Percentiles rank a stretch among this genome's conserved stretches.
These are phyloP conservation scores for Boletus albobrunnescens DNA, from an alignment of 1,284 basidiomycete species.

Conservation along the genomic window DNA sequence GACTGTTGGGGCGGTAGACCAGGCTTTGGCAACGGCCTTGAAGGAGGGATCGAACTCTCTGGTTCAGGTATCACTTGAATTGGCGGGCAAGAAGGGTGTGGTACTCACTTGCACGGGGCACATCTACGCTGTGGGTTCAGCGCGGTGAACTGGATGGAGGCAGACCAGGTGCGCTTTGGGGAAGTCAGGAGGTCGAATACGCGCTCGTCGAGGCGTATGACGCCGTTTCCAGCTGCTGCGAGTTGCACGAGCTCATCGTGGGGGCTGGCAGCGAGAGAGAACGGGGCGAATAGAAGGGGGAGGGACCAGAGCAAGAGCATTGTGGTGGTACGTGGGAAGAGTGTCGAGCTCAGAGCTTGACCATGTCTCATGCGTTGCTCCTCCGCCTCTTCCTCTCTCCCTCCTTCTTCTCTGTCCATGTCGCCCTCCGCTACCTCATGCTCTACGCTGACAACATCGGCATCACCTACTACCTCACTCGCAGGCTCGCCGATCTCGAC, in stretches of 20 bases:
- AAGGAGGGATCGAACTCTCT: conserved; percentile 86
- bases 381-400: conserved; percentile 87
- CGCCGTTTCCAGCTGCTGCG: conserved; percentile 66
- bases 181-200: conserved; percentile 74
- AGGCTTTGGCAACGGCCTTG: conserved; percentile 74
- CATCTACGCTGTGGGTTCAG: conserved; percentile 75
- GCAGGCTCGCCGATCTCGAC: conserved; percentile 74
- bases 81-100: not conserved
- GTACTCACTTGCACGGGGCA: conserved; percentile 68
- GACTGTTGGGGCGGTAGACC: conserved; percentile 59
- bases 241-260: conserved; percentile 58
- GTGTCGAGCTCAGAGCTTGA: too few relatives aligned
- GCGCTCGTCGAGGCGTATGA: conserved; percentile 74
- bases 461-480: conserved; percentile 92
- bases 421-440: conserved; percentile 86
- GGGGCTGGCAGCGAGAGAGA: conserved; percentile 41
- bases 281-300: conserved; percentile 46
- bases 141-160: conserved; percentile 82
- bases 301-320: conserved; percentile 11
- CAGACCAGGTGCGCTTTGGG: conserved; percentile 78
- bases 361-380: conserved; percentile 70
- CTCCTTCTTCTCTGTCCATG: conserved; percentile 87
- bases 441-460: conserved; percentile 91
- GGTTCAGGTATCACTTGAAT: conserved; percentile 5
- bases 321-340: conserved; percentile 24